Conservation (phyloP, 495 filamentous ascomycete species). For the Cenococcum geophilum region DNA sequence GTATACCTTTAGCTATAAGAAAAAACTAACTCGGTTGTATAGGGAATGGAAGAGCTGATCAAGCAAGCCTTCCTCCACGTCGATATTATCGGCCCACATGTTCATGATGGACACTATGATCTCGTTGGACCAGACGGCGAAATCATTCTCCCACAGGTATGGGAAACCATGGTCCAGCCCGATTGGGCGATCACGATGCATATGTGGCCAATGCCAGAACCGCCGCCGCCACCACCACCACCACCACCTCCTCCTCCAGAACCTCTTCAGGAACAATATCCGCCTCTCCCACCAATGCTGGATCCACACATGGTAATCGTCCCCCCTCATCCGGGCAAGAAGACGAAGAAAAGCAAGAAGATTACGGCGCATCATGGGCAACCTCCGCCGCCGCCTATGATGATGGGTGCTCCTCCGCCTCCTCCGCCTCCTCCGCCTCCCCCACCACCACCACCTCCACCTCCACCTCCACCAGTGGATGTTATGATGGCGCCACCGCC, state of each 20-base stretch:
- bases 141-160: slow-evolving; percentile 81
- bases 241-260: slow-evolving; percentile 40
- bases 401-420: slow-evolving; percentile 10
- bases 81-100: slow-evolving; percentile 73
- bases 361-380: slow-evolving; percentile 6
- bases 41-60: slow-evolving; percentile 63
- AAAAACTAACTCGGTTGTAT: not conserved
- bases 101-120: slow-evolving; percentile 80
- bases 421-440: slow-evolving; percentile 24
- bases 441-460: slow-evolving; percentile 9
- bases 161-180: slow-evolving; percentile 79
- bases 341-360: not conserved
- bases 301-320: slow-evolving; percentile 7
- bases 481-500: slow-evolving; percentile 13
- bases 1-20: not conserved
- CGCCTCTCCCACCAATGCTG: not conserved
- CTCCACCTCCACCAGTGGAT: slow-evolving; percentile 9
- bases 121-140: slow-evolving; percentile 76
- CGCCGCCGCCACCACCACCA: slow-evolving; percentile 39
- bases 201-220: slow-evolving; percentile 86
- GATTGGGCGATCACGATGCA: slow-evolving; percentile 92
- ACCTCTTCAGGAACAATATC: not conserved
- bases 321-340: not conserved
- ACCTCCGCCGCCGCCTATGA: not conserved
- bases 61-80: slow-evolving; percentile 83